Evolutionary conservation across 108 stramenopile genomes (phyloP), one percentile per base, ranked within the genome.

Genomic region (Stephanodiscus triporus): DNA sequence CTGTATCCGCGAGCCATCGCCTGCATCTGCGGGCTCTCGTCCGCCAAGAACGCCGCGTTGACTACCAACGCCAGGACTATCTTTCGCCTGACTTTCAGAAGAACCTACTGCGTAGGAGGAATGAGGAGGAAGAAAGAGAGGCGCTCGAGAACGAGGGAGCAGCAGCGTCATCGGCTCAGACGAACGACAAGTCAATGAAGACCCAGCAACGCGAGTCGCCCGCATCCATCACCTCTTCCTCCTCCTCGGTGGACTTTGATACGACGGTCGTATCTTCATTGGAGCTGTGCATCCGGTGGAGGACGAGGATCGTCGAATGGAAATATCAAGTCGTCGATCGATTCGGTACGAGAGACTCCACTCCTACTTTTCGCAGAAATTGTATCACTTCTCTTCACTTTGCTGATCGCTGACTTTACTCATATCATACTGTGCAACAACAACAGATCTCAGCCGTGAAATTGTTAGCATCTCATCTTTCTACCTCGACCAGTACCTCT

Each of bases 401-500:
- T 50, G 17, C 6, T 4, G 4, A 4, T 50, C 19, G 4, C 9
- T 9, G 4, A 4, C 17, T 50, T 4, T 50, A 4, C 3, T 50
- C 9, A 8, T 50, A 2, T 50, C 49, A 50, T 50, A 20, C 49
- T 9, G 17, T 17, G 17, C 20, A 50, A 36, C 36, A 6, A n/a
- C 6, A 36, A 50, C 20, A 50, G 69, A 70, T 42, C 32, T 70
- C 4, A 56, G 59, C 40, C 69, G 69, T 36, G 69, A 70, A 37
- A 57, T 70, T 8, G 69, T 70, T 8, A 24, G 69, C 42, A 55
- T 55, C 9, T 70, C 69, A 0, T 58, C 69, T 32, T 70, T 57
- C 27, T 70, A 70, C 37, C 69, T 70, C 40, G 69, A 70, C 27
- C 56, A 55, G 47, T 70, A 70, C 26, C 69, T 70, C 56, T 58